phyloP scores from a whole-genome alignment of 2,329 filamentous ascomycete genomes.

The Pestalotiopsis sp. region DNA sequence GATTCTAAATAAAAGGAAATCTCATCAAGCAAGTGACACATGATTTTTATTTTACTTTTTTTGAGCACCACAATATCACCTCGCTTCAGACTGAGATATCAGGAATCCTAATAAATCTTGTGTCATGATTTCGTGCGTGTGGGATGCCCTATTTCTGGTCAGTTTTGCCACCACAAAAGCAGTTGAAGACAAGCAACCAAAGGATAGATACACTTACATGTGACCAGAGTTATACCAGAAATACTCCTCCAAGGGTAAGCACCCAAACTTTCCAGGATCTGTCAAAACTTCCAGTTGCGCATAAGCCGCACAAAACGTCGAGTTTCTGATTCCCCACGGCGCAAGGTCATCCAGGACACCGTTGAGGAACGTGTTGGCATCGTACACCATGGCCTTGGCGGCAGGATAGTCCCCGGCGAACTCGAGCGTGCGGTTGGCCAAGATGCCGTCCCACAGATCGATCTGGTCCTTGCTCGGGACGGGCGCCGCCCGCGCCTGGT shows the following conservation, averaged over 20 bases:
- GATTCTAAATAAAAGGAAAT: too few species aligned
- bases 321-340: conserved; percentile 30
- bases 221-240: conserved; percentile 36
- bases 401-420: conserved; percentile 33
- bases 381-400: conserved; percentile 29
- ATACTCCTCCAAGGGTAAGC: conserved; percentile 30
- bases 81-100: not conserved
- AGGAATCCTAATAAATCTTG: not conserved
- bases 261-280: conserved; percentile 28
- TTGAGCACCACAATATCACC: too few species aligned
- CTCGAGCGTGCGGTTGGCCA: conserved; percentile 33
- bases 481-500: conserved; percentile 34
- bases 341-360: conserved; percentile 28
- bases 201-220: conserved; percentile 19
- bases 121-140: not conserved
- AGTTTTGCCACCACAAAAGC: not conserved
- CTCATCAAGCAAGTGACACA: too few species aligned
- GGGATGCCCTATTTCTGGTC: not conserved
- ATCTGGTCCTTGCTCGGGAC: conserved; percentile 50
- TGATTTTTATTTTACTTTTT: too few species aligned
- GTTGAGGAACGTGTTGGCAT: conserved; percentile 35
- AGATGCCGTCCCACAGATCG: conserved; percentile 43
- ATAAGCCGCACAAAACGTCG: conserved; percentile 29
- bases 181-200: not conserved
- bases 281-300: conserved; percentile 26